Percentiles rank a stretch among this genome's conserved stretches.
Conservation (phyloP, 2,329 filamentous ascomycete genomes). For the Conoideocrella luteorostrata region DNA sequence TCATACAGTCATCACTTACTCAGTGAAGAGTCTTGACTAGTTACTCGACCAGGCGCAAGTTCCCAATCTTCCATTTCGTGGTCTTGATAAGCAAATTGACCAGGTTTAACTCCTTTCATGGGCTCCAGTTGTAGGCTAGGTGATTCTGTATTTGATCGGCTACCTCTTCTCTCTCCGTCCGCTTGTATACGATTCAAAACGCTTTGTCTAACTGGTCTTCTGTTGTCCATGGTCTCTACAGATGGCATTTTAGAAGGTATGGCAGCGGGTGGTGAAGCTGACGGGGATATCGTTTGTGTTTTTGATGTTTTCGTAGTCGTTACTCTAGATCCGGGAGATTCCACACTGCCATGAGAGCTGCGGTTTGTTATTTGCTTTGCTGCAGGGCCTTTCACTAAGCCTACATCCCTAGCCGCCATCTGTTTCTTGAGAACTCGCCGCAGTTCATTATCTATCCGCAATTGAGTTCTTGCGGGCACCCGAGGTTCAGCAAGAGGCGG, state of each 20-base stretch:
- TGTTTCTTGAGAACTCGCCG: not conserved
- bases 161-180: not conserved
- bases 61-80: constrained; percentile 20
- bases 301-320: too few species aligned
- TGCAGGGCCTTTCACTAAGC: too few species aligned
- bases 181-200: constrained; percentile 6
- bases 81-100: constrained; percentile 3
- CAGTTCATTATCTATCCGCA: too few species aligned
- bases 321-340: not conserved
- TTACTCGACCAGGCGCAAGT: constrained; percentile 35
- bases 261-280: not conserved
- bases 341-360: too few species aligned
- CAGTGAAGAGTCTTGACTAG: constrained; percentile 20
- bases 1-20: constrained; percentile 25
- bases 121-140: not conserved
- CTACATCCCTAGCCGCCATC: too few species aligned
- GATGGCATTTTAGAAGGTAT: not conserved
- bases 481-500: constrained; percentile 9
- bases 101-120: not conserved
- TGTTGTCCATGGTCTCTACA: not conserved
- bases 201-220: constrained; percentile 5
- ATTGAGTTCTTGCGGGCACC: not conserved
- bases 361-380: too few species aligned
- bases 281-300: too few species aligned
- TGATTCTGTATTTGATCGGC: not conserved